These are phyloP conservation scores for Tetraselmis chui DNA, from an alignment of 139 green algal genomes.

Conservation along the genomic window DNA sequence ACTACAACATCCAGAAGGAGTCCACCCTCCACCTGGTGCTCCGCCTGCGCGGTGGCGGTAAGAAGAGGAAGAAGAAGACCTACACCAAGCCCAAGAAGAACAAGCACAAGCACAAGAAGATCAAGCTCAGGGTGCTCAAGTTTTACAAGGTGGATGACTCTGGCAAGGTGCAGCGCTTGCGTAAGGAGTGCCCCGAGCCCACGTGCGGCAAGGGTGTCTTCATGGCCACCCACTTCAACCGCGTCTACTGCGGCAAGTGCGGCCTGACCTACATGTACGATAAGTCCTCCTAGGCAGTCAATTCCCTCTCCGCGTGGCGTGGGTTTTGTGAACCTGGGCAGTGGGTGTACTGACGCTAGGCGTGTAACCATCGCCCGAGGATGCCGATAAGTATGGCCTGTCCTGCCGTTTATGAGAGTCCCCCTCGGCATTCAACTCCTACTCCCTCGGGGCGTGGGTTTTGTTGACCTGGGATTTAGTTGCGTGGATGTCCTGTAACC, in stretches of 20 bases:
- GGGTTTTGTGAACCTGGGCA: no score
- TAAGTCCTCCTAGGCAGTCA: constrained; percentile 1
- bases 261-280: constrained; percentile 66
- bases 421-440: no score
- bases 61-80: constrained; percentile 99
- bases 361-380: no score
- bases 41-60: constrained; percentile 88
- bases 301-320: no score
- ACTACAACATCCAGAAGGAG: constrained; percentile 99
- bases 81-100: constrained; percentile 99
- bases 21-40: constrained; percentile 59
- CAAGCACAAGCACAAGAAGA: constrained; percentile 99
- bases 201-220: constrained; percentile 92
- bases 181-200: constrained; percentile 88
- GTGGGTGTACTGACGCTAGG: no score
- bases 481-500: no score
- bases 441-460: no score
- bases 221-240: constrained; percentile 97
- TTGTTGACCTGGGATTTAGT: no score
- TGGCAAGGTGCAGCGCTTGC: constrained; percentile 92
- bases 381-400: no score
- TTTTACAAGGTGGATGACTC: constrained; percentile 89
- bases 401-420: no score
- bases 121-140: constrained; percentile 81
- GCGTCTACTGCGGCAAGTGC: constrained; percentile 95